A percentile compares a stretch with the other conserved stretches of the same genome.
Conservation (phyloP, 1,284 basidiomycete genomes). For the Puccinia triticina region DNA sequence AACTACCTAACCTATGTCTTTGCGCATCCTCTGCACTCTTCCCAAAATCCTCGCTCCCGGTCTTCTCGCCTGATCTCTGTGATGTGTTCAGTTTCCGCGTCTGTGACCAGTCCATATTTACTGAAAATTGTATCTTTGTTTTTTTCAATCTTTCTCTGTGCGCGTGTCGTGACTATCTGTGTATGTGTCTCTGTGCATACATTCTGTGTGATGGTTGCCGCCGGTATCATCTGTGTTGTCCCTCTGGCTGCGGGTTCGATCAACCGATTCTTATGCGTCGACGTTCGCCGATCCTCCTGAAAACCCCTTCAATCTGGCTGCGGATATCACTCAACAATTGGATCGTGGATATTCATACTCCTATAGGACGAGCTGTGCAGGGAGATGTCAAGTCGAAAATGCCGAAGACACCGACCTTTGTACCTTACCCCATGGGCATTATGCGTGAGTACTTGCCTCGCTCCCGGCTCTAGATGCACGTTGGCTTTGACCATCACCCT, state of each 20-base stretch:
- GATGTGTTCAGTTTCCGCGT: constrained; percentile 21
- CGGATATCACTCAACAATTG: background rate
- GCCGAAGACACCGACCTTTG: constrained; percentile 51
- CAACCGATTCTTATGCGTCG: background rate
- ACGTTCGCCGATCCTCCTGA: background rate
- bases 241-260: background rate
- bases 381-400: constrained; percentile 50
- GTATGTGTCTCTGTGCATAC: constrained; percentile 8
- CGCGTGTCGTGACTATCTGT: background rate
- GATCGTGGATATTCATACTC: background rate
- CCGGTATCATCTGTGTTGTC: constrained; percentile 9
- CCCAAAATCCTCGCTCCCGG: background rate
- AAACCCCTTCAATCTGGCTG: background rate
- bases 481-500: background rate
- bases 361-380: constrained; percentile 46
- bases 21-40: background rate
- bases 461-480: background rate
- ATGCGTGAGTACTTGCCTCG: constrained; percentile 39
- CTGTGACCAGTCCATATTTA: constrained; percentile 1
- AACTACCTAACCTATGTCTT: constrained; percentile 2
- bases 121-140: constrained; percentile 30
- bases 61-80: constrained; percentile 6
- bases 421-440: constrained; percentile 50
- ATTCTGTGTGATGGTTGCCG: constrained; percentile 6
- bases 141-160: constrained; percentile 1